Conservation (phyloP, 2,329 filamentous ascomycete species). For the Cordyceps cicadae region DNA sequence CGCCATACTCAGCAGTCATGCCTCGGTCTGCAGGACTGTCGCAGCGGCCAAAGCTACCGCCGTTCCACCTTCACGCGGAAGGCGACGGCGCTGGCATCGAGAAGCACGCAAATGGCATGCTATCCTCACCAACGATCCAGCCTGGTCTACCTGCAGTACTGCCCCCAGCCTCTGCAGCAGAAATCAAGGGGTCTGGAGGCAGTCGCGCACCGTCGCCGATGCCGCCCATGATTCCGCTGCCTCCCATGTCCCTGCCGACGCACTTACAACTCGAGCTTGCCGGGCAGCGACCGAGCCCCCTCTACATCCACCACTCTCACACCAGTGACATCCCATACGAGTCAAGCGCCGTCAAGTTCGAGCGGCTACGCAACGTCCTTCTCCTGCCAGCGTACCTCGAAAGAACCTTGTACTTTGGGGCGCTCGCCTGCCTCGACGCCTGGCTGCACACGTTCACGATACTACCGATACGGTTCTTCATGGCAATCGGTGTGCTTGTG, state of each 20-base stretch:
- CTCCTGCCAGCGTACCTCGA: conserved; percentile 76
- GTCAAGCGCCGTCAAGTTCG: conserved; percentile 84
- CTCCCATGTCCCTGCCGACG: conserved; percentile 59
- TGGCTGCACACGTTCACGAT: conserved; percentile 98
- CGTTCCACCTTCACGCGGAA: conserved; percentile 35
- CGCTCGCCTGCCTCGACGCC: conserved; percentile 83
- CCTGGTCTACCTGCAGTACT: conserved; percentile 18
- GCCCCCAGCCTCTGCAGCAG: conserved; percentile 13
- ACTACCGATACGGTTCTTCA: conserved; percentile 76
- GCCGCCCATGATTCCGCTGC: conserved; percentile 49
- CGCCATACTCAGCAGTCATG: conserved; percentile 24
- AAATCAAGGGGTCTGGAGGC: conserved; percentile 17
- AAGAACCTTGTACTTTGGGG: conserved; percentile 76
- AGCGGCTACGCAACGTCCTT: conserved; percentile 83
- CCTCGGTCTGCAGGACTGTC: conserved; percentile 40
- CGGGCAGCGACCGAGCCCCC: conserved; percentile 51
- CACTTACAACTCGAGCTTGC: conserved; percentile 58
- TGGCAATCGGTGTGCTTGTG: conserved; percentile 67
- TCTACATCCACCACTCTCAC: conserved; percentile 57
- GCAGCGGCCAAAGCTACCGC: conserved; percentile 27
- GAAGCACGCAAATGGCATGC: neutral
- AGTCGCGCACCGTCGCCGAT: conserved; percentile 39
- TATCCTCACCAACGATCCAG: conserved; percentile 19
- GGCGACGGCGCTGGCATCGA: conserved; percentile 15
- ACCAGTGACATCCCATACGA: conserved; percentile 67